Conservation (phyloP, 2,329 filamentous ascomycete species). For the Calonectria hongkongensis region DNA sequence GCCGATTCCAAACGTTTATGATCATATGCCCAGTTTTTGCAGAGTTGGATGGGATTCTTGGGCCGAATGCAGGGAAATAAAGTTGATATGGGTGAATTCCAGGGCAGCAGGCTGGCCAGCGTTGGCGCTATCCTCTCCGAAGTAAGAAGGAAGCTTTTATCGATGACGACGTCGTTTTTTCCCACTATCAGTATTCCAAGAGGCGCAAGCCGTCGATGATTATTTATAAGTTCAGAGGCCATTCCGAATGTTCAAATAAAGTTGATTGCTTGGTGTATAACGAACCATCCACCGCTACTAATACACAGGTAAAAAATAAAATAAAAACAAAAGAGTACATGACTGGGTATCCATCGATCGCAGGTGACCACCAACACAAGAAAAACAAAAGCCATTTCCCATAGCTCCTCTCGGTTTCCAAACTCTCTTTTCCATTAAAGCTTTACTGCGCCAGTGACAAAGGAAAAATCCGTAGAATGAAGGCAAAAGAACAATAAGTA, state of each 20-base stretch:
- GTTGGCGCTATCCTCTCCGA: background rate
- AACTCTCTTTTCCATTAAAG: constrained; percentile 27
- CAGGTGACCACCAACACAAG: constrained; percentile 2
- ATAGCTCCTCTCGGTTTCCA: constrained; percentile 1
- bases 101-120: background rate
- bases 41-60: constrained; percentile 2
- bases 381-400: background rate
- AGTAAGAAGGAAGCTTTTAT: constrained; percentile 12
- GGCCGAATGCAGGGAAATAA: background rate
- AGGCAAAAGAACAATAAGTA: constrained; percentile 24
- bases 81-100: constrained; percentile 7
- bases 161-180: constrained; percentile 28
- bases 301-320: background rate
- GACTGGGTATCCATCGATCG: constrained; percentile 33
- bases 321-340: background rate
- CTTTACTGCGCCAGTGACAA: constrained; percentile 38
- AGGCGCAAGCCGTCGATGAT: background rate
- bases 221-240: background rate
- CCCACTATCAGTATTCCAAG: background rate
- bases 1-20: constrained; percentile 34
- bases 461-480: constrained; percentile 25
- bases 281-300: constrained; percentile 14
- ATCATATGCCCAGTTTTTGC: constrained; percentile 26
- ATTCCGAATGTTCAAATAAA: background rate
- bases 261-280: constrained; percentile 6